phyloP scores from a whole-genome alignment of 352 stramenopile genomes.

The Phytophthora pseudosyringae region DNA sequence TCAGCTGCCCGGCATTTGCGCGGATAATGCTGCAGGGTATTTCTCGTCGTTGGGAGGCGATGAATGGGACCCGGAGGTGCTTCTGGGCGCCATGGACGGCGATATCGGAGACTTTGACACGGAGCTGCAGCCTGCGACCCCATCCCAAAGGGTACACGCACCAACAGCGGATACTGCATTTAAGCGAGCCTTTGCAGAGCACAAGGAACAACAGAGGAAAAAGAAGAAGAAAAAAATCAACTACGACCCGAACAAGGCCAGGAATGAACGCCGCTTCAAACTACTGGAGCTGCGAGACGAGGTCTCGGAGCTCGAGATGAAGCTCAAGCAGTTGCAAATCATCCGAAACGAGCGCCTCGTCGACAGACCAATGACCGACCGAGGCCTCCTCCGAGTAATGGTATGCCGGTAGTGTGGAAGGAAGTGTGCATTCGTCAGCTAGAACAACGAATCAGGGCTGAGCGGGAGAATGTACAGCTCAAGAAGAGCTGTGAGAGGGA shows the following conservation, averaged over 20 bases:
- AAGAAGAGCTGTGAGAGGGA: slow-evolving; percentile 14
- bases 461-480: slow-evolving; percentile 5
- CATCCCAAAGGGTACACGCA: not conserved
- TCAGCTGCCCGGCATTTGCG: not conserved
- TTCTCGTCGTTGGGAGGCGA: slow-evolving; percentile 3
- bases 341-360: not conserved
- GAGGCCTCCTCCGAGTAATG: not conserved
- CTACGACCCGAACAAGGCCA: slow-evolving; percentile 39
- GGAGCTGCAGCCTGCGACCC: not conserved
- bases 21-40: not conserved
- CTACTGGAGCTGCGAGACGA: slow-evolving; percentile 17
- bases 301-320: slow-evolving; percentile 20
- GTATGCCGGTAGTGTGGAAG: slow-evolving; percentile 11
- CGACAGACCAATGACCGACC: not conserved
- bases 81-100: slow-evolving; percentile 14
- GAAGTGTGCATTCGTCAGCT: slow-evolving; percentile 28
- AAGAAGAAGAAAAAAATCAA: slow-evolving; percentile 24
- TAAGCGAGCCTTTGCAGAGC: not conserved
- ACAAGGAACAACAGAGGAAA: not conserved
- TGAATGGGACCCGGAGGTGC: slow-evolving; percentile 15
- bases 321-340: slow-evolving; percentile 16
- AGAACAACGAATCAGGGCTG: slow-evolving; percentile 9
- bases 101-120: not conserved
- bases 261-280: slow-evolving; percentile 25
- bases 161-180: not conserved